phyloP scores from a whole-genome alignment of 2,329 filamentous ascomycete genomes.

The Fusarium kyushuense region DNA sequence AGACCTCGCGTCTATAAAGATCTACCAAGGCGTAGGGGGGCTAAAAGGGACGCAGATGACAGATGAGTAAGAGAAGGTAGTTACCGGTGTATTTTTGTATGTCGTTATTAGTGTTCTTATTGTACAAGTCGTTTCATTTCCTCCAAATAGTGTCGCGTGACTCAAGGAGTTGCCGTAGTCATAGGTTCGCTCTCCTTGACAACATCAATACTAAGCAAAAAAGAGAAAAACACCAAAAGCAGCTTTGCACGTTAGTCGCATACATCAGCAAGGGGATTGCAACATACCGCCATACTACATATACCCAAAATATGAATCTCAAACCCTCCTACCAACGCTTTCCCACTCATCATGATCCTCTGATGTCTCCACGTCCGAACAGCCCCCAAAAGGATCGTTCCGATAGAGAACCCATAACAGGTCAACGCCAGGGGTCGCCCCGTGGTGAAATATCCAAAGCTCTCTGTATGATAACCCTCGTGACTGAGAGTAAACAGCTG shows the following conservation, averaged over 20 bases:
- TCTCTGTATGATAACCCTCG: slow-evolving; percentile 43
- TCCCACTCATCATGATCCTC: slow-evolving; percentile 47
- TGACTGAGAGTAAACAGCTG: slow-evolving; percentile 72
- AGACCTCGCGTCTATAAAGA: not conserved
- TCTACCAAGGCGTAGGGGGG: not conserved
- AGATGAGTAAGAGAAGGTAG: not conserved
- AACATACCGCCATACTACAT: slow-evolving; percentile 35
- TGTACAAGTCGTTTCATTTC: not conserved
- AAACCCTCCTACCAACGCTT: slow-evolving; percentile 50
- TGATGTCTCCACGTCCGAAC: slow-evolving; percentile 51
- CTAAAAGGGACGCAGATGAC: not conserved
- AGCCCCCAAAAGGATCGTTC: slow-evolving; percentile 50
- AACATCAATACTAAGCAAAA: slow-evolving; percentile 43
- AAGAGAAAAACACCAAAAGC: slow-evolving; percentile 41
- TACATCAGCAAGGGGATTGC: not conserved
- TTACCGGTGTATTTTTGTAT: not conserved
- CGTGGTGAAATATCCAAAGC: slow-evolving; percentile 69
- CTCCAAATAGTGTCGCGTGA: not conserved
- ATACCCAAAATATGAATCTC: slow-evolving; percentile 47
- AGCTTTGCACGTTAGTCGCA: slow-evolving; percentile 33
- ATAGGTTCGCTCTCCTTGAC: slow-evolving; percentile 12
- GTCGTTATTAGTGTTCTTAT: not conserved
- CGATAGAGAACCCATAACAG: slow-evolving; percentile 57
- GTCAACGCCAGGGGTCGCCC: slow-evolving; percentile 68
- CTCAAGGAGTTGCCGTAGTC: not conserved